These are phyloP conservation scores for Xylaria sp. DNA, from an alignment of 2,329 filamentous ascomycete genomes.

Conservation along the genomic window DNA sequence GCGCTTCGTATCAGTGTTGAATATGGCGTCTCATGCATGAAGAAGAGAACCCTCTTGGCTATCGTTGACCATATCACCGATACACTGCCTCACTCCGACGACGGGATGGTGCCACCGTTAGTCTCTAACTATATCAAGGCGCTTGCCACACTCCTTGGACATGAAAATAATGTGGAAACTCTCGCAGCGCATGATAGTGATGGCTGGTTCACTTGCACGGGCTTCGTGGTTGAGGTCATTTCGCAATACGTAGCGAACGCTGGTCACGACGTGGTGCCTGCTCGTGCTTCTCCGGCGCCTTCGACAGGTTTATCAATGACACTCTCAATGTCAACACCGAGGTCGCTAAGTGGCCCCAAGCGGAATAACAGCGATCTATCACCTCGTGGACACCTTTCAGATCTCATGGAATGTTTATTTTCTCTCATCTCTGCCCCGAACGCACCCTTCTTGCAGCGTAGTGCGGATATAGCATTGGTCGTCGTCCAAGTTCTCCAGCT, in stretches of 20 bases:
- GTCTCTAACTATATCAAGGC: constrained; percentile 81
- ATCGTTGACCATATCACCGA: constrained; percentile 85
- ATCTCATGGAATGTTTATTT: constrained; percentile 73
- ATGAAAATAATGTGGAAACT: constrained; percentile 82
- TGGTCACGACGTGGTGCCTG: constrained; percentile 51
- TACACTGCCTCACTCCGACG: constrained; percentile 70
- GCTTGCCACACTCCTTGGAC: constrained; percentile 74
- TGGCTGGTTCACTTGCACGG: constrained; percentile 74
- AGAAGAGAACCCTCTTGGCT: constrained; percentile 79
- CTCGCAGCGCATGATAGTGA: constrained; percentile 66
- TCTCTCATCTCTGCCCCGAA: constrained; percentile 72
- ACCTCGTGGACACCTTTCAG: constrained; percentile 55
- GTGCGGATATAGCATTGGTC: constrained; percentile 64
- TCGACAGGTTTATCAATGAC: constrained; percentile 48
- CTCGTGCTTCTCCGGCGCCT: constrained; percentile 61
- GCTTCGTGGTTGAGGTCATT: constrained; percentile 77
- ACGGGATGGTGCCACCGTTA: constrained; percentile 74
- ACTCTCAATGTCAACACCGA: constrained; percentile 47
- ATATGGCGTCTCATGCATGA: constrained; percentile 73
- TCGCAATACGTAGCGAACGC: constrained; percentile 58
- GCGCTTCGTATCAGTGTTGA: constrained; percentile 78
- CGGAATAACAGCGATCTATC: constrained; percentile 44
- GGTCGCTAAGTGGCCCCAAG: constrained; percentile 45
- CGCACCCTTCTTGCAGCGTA: constrained; percentile 70
- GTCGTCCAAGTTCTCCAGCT: constrained; percentile 71